A percentile compares a stretch with the other conserved stretches of the same genome.
Evolutionary conservation across 176 grass and related monocot species (phyloP).

Genomic region (sorghum (Sorghum bicolor)): DNA sequence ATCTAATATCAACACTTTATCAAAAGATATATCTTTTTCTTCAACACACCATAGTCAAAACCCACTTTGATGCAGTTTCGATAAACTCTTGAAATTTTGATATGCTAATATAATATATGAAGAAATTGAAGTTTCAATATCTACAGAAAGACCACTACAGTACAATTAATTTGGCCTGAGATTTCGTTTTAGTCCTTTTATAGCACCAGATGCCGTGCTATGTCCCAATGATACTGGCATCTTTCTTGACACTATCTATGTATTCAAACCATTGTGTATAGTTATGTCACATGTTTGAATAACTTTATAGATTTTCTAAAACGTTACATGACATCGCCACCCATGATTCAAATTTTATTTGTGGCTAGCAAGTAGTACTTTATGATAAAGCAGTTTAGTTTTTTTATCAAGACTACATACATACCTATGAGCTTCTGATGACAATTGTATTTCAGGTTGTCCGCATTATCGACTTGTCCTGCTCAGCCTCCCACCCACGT

Average conservation of each 20-base stretch:
- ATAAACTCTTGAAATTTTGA: background rate
- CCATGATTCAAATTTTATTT: background rate
- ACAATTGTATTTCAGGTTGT: slow-evolving; percentile 29
- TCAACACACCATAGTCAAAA: background rate
- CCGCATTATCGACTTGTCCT: slow-evolving; percentile 48
- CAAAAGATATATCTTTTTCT: background rate
- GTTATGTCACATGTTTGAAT: background rate
- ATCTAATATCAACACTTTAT: background rate
- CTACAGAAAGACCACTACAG: background rate
- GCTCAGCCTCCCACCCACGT: slow-evolving; percentile 38
- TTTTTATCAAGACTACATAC: background rate
- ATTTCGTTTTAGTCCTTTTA: background rate
- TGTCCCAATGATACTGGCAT: background rate
- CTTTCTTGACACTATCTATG: background rate
- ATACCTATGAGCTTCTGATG: slow-evolving; percentile 7
- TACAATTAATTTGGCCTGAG: background rate
- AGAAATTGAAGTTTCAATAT: background rate
- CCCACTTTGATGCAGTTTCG: background rate
- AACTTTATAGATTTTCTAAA: background rate
- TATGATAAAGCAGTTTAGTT: background rate
- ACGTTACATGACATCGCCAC: background rate
- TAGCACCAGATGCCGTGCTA: background rate
- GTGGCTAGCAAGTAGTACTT: background rate
- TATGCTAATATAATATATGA: background rate
- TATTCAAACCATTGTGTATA: background rate